Percentiles rank a stretch among this genome's conserved stretches.
phyloP scores from a whole-genome alignment of 176 grass and related monocot genomes.

The Carex kokanica region DNA sequence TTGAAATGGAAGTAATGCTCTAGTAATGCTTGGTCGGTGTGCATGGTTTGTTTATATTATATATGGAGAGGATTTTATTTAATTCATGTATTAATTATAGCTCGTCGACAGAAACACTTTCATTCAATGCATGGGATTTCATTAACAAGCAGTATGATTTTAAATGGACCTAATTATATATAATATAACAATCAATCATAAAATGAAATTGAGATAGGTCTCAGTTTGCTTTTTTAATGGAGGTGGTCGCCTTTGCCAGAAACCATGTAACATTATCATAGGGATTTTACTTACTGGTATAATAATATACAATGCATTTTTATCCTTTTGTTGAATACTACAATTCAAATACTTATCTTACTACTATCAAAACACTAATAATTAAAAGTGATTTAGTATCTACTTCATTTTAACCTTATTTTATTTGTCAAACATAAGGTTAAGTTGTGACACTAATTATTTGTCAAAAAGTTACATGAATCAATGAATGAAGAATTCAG shows the following conservation, averaged over 20 bases:
- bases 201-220: not conserved
- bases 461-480: not conserved
- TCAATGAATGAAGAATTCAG: too few species aligned
- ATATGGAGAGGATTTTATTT: not conserved
- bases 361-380: too few species aligned
- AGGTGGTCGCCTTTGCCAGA: not conserved
- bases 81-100: too few species aligned
- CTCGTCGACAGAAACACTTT: too few species aligned
- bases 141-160: not conserved
- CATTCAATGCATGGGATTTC: not conserved
- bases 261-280: not conserved
- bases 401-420: too few species aligned
- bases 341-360: too few species aligned
- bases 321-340: too few species aligned
- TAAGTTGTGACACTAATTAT: not conserved
- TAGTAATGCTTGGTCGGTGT: not conserved
- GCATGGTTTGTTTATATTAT: not conserved
- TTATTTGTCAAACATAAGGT: too few species aligned
- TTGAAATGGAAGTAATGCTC: not conserved
- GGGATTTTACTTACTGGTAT: too few species aligned
- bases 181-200: not conserved
- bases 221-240: not conserved
- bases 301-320: too few species aligned
- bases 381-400: too few species aligned
- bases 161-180: not conserved